phyloP scores from a whole-genome alignment of 108 stramenopile genomes.

The Nitzschia sp. region DNA sequence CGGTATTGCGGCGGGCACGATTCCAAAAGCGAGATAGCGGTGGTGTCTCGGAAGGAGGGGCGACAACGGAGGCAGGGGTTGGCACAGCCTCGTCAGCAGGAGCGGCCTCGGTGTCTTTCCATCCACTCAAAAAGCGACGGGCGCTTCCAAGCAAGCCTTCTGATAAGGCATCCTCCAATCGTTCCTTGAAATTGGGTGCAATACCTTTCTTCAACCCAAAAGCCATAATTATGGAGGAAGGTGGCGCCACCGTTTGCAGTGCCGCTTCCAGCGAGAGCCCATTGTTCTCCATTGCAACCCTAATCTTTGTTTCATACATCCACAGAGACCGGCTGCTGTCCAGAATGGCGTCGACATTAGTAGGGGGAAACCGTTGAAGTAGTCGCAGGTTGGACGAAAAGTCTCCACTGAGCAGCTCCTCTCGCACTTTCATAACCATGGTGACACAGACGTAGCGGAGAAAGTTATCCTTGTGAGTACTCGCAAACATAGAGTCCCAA shows the following conservation, averaged over 20 bases:
- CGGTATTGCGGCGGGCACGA: slow-evolving; percentile 7
- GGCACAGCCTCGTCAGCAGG: not conserved
- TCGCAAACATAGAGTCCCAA: slow-evolving; percentile 96
- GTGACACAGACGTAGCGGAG: slow-evolving; percentile 91
- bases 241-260: slow-evolving; percentile 65
- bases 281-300: slow-evolving; percentile 73
- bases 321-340: slow-evolving; percentile 76
- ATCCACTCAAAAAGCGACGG: slow-evolving; percentile 19
- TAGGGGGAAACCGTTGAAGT: slow-evolving; percentile 76
- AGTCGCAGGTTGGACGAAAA: slow-evolving; percentile 73
- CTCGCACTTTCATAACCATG: slow-evolving; percentile 89
- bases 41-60: not conserved
- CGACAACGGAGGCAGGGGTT: not conserved
- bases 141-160: slow-evolving; percentile 18
- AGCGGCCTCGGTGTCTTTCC: slow-evolving; percentile 6
- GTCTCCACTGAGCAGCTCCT: slow-evolving; percentile 76
- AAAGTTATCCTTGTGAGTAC: slow-evolving; percentile 89
- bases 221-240: slow-evolving; percentile 76
- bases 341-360: slow-evolving; percentile 66
- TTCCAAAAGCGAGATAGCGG: slow-evolving; percentile 17
- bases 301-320: slow-evolving; percentile 87
- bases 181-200: slow-evolving; percentile 23
- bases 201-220: slow-evolving; percentile 72
- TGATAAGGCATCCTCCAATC: not conserved
- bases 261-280: slow-evolving; percentile 73